phyloP scores from a whole-genome alignment of 345 rosid genomes.

The Aurinia saxatilis region DNA sequence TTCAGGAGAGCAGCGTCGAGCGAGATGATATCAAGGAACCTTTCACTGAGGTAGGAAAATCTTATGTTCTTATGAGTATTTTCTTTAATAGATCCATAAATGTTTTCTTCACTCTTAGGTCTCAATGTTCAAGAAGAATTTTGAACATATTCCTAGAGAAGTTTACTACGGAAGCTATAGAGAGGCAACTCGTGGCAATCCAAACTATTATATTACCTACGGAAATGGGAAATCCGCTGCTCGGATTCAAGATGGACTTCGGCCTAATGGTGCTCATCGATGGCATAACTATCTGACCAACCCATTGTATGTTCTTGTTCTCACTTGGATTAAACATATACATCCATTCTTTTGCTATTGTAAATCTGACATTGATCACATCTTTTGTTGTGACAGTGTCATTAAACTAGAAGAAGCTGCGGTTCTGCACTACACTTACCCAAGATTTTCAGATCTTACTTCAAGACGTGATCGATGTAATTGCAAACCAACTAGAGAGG shows the following conservation, averaged over 20 bases:
- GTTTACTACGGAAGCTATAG: slow-evolving; percentile 66
- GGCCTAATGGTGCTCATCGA: slow-evolving; percentile 98
- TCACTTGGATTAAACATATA: background rate
- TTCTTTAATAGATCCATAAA: background rate
- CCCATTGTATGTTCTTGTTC: slow-evolving; percentile 43
- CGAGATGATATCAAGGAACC: slow-evolving; percentile 77
- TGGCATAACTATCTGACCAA: slow-evolving; percentile 83
- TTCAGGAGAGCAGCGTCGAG: slow-evolving; percentile 91
- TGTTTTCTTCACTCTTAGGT: slow-evolving; percentile 42
- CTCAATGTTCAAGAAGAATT: slow-evolving; percentile 89
- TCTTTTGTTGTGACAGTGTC: slow-evolving; percentile 38
- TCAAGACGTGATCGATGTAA: slow-evolving; percentile 89
- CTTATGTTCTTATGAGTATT: background rate
- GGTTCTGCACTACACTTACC: slow-evolving; percentile 77
- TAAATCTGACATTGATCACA: background rate
- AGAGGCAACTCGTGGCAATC: slow-evolving; percentile 80
- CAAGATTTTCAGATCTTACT: slow-evolving; percentile 84
- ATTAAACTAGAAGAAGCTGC: slow-evolving; percentile 65
- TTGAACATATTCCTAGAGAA: slow-evolving; percentile 72
- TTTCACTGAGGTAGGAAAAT: slow-evolving; percentile 62
- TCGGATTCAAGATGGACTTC: slow-evolving; percentile 78
- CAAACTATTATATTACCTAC: slow-evolving; percentile 80
- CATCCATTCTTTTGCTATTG: background rate
- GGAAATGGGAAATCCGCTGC: slow-evolving; percentile 97
- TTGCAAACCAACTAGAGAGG: slow-evolving; percentile 88